Conservation (phyloP, 345 rosid species). For the Corchorus capsularis region DNA sequence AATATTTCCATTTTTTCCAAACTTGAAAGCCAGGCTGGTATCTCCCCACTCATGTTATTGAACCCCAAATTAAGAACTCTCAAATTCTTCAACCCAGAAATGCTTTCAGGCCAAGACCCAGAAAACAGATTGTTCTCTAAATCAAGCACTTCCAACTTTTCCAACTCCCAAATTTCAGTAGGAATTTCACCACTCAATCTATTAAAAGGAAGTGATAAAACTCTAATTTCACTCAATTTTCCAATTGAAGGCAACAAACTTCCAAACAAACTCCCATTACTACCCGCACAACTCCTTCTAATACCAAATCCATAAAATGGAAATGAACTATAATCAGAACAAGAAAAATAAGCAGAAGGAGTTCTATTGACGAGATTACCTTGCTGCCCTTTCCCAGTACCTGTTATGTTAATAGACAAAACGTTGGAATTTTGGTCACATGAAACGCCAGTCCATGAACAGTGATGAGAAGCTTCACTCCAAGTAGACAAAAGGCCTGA, state of each 20-base stretch:
- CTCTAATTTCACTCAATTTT: conserved; percentile 61
- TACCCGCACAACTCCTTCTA: conserved; percentile 56
- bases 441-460: conserved; percentile 70
- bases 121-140: conserved; percentile 68
- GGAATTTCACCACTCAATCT: conserved; percentile 70
- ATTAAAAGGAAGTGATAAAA: conserved; percentile 80
- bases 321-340: conserved; percentile 56
- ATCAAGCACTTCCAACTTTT: conserved; percentile 84
- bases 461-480: conserved; percentile 50
- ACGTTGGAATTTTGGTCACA: conserved; percentile 67
- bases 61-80: conserved; percentile 82
- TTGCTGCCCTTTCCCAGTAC: conserved; percentile 41
- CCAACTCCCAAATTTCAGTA: conserved; percentile 70
- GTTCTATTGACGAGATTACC: conserved; percentile 43
- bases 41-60: conserved; percentile 61
- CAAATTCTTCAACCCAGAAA: conserved; percentile 53
- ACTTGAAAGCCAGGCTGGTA: conserved; percentile 48
- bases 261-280: conserved; percentile 59
- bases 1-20: conserved; percentile 52
- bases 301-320: conserved; percentile 76
- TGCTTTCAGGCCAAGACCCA: conserved; percentile 53
- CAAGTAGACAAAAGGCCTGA: conserved; percentile 65
- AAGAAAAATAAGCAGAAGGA: conserved; percentile 40
- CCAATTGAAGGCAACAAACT: conserved; percentile 53
- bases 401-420: conserved; percentile 70